Percentiles rank a stretch among this genome's conserved stretches.
These are phyloP conservation scores for Sporothrix pallida DNA, from an alignment of 2,329 filamentous ascomycete species.

Conservation along the genomic window DNA sequence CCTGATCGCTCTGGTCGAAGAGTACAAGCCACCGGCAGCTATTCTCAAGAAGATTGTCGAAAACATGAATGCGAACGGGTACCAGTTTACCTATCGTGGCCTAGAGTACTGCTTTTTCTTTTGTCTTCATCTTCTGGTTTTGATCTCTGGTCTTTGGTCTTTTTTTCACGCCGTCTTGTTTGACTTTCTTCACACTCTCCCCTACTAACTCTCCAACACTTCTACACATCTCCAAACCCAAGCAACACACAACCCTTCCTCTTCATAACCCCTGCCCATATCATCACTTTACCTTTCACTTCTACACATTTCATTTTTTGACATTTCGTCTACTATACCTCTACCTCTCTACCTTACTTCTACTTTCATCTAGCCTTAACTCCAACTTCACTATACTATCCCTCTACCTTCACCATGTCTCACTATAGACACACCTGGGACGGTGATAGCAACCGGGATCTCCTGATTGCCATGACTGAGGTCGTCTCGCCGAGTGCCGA, in stretches of 20 bases:
- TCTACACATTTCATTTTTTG: neutral
- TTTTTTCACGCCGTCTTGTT: neutral
- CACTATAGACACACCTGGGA: slow-evolving; percentile 39
- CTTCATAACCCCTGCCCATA: neutral
- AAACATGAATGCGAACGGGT: slow-evolving; percentile 40
- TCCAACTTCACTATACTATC: neutral
- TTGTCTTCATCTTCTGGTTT: neutral
- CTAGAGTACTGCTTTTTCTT: slow-evolving; percentile 32
- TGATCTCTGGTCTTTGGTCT: too few relatives aligned
- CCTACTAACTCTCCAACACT: neutral
- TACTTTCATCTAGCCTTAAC: neutral
- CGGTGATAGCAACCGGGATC: slow-evolving; percentile 41
- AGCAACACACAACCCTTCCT: neutral
- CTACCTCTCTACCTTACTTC: neutral
- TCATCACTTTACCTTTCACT: neutral
- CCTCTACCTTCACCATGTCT: neutral
- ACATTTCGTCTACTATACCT: too few relatives aligned
- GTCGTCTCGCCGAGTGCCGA: slow-evolving; percentile 39
- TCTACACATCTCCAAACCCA: neutral
- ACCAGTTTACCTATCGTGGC: slow-evolving; percentile 39
- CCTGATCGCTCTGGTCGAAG: slow-evolving; percentile 50
- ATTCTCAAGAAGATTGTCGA: slow-evolving; percentile 43
- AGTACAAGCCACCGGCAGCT: slow-evolving; percentile 44
- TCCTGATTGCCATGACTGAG: slow-evolving; percentile 41
- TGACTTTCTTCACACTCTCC: neutral